Evolutionary conservation across 768 basidiomycete species (phyloP), one percentile per base, ranked within the genome.

Genomic region (Mycena vitilis): DNA sequence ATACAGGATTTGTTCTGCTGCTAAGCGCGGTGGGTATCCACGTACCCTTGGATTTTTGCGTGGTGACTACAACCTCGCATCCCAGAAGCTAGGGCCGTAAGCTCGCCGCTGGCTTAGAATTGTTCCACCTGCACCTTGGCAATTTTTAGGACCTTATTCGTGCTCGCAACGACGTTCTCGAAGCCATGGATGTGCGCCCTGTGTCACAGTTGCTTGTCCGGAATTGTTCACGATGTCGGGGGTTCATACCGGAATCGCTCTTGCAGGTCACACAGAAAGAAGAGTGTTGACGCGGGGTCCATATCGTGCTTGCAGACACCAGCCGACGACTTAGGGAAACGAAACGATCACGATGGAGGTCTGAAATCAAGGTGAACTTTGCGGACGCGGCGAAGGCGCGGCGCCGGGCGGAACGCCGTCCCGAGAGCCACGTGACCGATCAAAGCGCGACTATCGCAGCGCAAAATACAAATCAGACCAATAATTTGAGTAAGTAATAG

Each of bases 221-320:
- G 9, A 18, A 57, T 16, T 16, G 9, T 23, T 30, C 30, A 30
- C 30, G 5, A 30, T 30, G 66, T 58, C 52, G 25, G 22, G 12
- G 44, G 44, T 60, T 22, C 94, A 81, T 20, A 69, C 68, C 63
- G 68, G 80, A 95, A 92, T 70, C 87, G 86, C 10, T 86, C 82
- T 79, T 96, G 95, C 2, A 96, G 79, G 77, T 97, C 96, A 77
- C 95, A 98, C 34, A 95, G 81, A 65, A 96, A 86, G 82, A 97
- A 88, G 55, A 92, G 47, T 77, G 90, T 79, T 71, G 79, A 73
- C 78, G 79, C 44, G 77, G 81, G 72, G 63, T 75, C 79, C 70
- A 77, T 78, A n/a, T 18, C 4, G 23, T 2, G 30, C 5, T 40
- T 47, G 45, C 20, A 48, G 30, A 30, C 30, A 30, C 30, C 30